Conservation (phyloP, 768 basidiomycete species). For the Mycena crocata region DNA sequence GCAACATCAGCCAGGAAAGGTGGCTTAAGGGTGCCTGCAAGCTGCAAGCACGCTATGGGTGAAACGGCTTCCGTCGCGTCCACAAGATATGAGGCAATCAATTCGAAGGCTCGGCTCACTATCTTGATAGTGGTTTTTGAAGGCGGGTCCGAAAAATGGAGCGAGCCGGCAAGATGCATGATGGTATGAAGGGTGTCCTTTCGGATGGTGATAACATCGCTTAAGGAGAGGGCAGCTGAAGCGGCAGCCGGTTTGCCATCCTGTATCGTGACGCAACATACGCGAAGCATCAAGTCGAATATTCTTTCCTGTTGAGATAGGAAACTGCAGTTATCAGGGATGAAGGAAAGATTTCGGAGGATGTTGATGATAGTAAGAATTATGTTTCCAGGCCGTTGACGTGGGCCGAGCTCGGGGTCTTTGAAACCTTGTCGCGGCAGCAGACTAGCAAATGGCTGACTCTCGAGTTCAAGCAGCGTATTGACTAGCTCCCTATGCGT, state of each 20-base stretch:
- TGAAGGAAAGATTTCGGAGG: slow-evolving; percentile 86
- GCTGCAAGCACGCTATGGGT: slow-evolving; percentile 69
- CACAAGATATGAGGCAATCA: slow-evolving; percentile 80
- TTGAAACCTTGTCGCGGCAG: slow-evolving; percentile 60
- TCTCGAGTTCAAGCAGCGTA: slow-evolving; percentile 66
- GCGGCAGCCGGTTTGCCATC: slow-evolving; percentile 52
- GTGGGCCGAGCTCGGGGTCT: slow-evolving; percentile 63
- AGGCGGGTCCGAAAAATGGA: slow-evolving; percentile 60
- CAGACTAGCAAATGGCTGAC: slow-evolving; percentile 69
- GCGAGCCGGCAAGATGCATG: slow-evolving; percentile 64
- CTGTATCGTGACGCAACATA: slow-evolving; percentile 64
- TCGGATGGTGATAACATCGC: slow-evolving; percentile 78
- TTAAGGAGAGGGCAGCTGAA: slow-evolving; percentile 72
- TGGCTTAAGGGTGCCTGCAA: slow-evolving; percentile 63
- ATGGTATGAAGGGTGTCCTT: slow-evolving; percentile 83
- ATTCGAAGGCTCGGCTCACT: slow-evolving; percentile 69
- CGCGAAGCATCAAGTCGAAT: slow-evolving; percentile 73
- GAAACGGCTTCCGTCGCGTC: slow-evolving; percentile 76
- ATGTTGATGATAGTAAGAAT: slow-evolving; percentile 81
- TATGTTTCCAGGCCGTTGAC: slow-evolving; percentile 75
- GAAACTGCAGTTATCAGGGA: slow-evolving; percentile 75
- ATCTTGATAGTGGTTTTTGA: slow-evolving; percentile 58
- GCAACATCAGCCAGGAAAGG: slow-evolving; percentile 77
- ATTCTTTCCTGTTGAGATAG: slow-evolving; percentile 74
- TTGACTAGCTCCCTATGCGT: slow-evolving; percentile 78